Percentiles rank a stretch among this genome's conserved stretches.
phyloP scores from a whole-genome alignment of 257 asterid species.

The Lantana camara region DNA sequence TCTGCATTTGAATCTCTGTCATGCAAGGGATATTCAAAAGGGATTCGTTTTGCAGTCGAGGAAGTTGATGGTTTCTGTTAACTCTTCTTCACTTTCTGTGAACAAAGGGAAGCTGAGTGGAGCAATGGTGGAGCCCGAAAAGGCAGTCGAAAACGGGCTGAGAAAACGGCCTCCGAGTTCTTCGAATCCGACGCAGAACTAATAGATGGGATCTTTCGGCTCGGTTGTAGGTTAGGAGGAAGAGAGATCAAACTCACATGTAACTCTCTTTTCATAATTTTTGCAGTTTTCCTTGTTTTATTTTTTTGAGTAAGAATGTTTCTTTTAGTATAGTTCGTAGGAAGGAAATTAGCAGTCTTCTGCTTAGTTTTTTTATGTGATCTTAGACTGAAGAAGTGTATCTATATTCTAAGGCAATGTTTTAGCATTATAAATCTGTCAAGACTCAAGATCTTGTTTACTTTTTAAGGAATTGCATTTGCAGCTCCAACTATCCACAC shows the following conservation, averaged over 20 bases:
- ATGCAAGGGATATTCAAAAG: not conserved
- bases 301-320: not conserved
- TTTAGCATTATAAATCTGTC: conserved; percentile 7
- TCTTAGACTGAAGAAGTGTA: not conserved
- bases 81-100: conserved; percentile 21
- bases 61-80: conserved; percentile 37
- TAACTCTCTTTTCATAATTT: conserved; percentile 28
- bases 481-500: too few relatives aligned
- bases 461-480: too few relatives aligned
- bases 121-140: conserved; percentile 39
- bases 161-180: conserved; percentile 49
- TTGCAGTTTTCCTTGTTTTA: conserved; percentile 6
- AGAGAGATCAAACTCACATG: conserved; percentile 15
- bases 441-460: conserved; percentile 3
- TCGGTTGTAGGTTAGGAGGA: conserved; percentile 11
- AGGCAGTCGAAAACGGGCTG: conserved; percentile 49
- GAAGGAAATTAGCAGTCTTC: conserved; percentile 13
- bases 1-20: conserved; percentile 19
- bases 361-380: not conserved
- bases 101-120: conserved; percentile 36
- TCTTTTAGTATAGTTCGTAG: not conserved
- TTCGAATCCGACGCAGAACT: conserved; percentile 63
- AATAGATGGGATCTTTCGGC: not conserved
- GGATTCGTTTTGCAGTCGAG: conserved; percentile 32
- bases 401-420: not conserved